These are phyloP conservation scores for Trichocladium uniseriatum DNA, from an alignment of 495 filamentous ascomycete genomes.

Conservation along the genomic window DNA sequence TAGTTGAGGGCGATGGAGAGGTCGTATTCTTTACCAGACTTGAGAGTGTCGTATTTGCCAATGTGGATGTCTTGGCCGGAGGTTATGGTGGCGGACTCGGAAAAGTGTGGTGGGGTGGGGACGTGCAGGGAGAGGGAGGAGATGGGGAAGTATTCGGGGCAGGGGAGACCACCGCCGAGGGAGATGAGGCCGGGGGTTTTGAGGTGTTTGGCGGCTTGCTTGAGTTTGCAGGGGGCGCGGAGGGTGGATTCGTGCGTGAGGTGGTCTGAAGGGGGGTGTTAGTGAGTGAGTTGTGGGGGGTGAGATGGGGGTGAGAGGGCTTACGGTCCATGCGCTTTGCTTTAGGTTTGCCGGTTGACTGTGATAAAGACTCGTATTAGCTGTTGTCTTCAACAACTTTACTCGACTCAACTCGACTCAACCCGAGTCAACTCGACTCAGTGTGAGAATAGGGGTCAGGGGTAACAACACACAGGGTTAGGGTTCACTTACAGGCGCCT, in stretches of 20 bases:
- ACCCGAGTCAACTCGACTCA: background rate
- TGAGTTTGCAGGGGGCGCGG: constrained; percentile 58
- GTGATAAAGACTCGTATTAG: background rate
- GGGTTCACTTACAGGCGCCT: constrained; percentile 48
- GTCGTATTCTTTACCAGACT: no score
- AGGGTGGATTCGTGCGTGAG: constrained; percentile 48
- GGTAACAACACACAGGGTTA: constrained; percentile 2
- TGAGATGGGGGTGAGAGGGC: constrained; percentile 13
- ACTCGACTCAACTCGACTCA: background rate
- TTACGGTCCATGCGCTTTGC: constrained; percentile 81
- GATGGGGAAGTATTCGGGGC: constrained; percentile 76
- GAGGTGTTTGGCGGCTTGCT: constrained; percentile 62
- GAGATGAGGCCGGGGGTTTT: constrained; percentile 70
- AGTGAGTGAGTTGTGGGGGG: background rate
- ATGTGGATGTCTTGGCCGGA: constrained; percentile 48
- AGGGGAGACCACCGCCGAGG: constrained; percentile 85
- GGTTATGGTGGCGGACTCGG: constrained; percentile 49
- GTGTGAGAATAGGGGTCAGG: background rate
- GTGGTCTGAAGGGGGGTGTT: constrained; percentile 26
- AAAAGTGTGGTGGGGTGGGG: constrained; percentile 48
- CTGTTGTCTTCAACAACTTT: background rate
- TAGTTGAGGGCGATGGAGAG: constrained; percentile 84
- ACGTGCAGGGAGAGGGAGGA: constrained; percentile 31
- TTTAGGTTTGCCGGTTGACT: constrained; percentile 55
- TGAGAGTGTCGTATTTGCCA: constrained; percentile 84